Conservation (phyloP, 805 yeast species). For the Saccharomycopsis fibuligera region DNA sequence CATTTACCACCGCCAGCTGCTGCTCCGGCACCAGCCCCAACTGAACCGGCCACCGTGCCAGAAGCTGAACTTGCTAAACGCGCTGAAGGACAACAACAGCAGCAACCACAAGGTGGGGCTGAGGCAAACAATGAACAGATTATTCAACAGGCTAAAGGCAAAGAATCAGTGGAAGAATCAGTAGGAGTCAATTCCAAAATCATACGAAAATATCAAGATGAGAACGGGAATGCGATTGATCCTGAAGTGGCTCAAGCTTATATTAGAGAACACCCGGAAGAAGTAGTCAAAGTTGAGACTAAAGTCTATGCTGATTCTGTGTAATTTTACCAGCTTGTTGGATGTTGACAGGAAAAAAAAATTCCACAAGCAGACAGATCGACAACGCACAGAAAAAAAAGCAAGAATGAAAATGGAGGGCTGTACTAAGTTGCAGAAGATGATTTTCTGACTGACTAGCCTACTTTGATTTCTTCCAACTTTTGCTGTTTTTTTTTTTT, state of each 20-base stretch:
- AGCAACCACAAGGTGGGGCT: constrained; percentile 3
- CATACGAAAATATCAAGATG: constrained; percentile 30
- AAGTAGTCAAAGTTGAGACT: constrained; percentile 21
- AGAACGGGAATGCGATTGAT: constrained; percentile 32
- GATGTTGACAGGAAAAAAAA: no score
- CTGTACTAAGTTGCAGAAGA: background rate
- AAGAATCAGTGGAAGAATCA: constrained; percentile 24
- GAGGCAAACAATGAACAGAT: constrained; percentile 11
- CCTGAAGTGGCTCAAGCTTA: constrained; percentile 28
- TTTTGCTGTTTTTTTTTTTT: no score
- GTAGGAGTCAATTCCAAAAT: constrained; percentile 13
- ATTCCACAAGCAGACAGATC: background rate
- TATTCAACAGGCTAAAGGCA: constrained; percentile 1
- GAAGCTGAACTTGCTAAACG: constrained; percentile 2
- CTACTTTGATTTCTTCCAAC: background rate
- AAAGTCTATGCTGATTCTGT: constrained; percentile 1
- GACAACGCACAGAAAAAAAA: background rate
- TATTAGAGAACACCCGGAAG: constrained; percentile 20
- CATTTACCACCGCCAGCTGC: constrained; percentile 16
- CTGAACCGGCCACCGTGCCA: background rate
- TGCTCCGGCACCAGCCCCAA: background rate
- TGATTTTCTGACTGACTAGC: background rate
- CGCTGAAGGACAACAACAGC: constrained; percentile 1
- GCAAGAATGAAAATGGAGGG: background rate
- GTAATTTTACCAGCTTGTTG: background rate